phyloP scores from a whole-genome alignment of 441 rosid species.

The Aleurites moluccanus region DNA sequence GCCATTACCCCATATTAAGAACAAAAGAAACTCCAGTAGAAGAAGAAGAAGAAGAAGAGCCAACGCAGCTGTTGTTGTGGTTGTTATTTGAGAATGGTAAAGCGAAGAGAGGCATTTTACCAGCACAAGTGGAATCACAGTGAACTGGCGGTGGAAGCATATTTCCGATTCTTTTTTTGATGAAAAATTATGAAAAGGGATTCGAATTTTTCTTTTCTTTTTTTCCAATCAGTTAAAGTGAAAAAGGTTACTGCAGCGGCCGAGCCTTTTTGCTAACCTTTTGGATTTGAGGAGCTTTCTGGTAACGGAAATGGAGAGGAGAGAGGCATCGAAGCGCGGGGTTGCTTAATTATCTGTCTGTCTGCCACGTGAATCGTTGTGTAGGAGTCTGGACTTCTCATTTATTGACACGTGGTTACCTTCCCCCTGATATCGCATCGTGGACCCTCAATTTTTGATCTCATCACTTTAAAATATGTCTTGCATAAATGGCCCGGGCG shows the following conservation, averaged over 20 bases:
- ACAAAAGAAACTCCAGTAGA: slow-evolving; percentile 28
- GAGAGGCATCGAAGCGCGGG: neutral
- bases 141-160: slow-evolving; percentile 43
- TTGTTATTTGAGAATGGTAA: slow-evolving; percentile 15
- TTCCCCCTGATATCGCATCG: neutral
- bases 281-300: neutral
- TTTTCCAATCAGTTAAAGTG: neutral
- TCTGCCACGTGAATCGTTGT: slow-evolving; percentile 70
- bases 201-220: neutral
- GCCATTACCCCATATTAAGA: slow-evolving; percentile 48
- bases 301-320: neutral
- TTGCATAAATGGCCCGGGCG: no score
- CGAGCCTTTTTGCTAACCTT: neutral
- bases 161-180: slow-evolving; percentile 14
- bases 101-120: slow-evolving; percentile 27
- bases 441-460: neutral
- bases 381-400: slow-evolving; percentile 11
- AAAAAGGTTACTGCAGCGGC: neutral
- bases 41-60: slow-evolving; percentile 20
- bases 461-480: no score
- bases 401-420: slow-evolving; percentile 30
- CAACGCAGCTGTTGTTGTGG: slow-evolving; percentile 6
- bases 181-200: neutral
- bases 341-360: slow-evolving; percentile 17
- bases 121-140: slow-evolving; percentile 28